Conservation (phyloP, 768 basidiomycete species). For the Hygrocybe punicea region DNA sequence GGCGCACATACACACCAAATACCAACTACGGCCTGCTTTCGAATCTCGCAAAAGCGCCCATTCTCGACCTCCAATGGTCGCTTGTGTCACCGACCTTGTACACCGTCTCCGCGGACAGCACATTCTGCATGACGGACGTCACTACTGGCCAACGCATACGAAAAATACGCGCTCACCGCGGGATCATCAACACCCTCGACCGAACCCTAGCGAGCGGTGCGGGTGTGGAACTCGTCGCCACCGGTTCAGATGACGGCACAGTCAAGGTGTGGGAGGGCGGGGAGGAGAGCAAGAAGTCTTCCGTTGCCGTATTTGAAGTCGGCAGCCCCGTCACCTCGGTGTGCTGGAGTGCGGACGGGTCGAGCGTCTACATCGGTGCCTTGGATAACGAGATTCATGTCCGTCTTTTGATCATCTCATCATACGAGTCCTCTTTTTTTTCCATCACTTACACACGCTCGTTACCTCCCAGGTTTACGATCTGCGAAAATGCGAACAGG, state of each 20-base stretch:
- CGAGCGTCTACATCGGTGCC: constrained; percentile 85
- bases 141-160: constrained; percentile 78
- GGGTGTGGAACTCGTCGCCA: constrained; percentile 80
- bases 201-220: constrained; percentile 80
- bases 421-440: constrained; percentile 5
- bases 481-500: constrained; percentile 76
- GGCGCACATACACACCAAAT: constrained; percentile 90
- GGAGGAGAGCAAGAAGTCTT: constrained; percentile 65
- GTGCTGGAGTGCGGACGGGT: constrained; percentile 88
- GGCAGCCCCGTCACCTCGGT: constrained; percentile 92
- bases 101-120: constrained; percentile 88
- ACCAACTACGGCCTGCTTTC: constrained; percentile 87
- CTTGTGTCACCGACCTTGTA: constrained; percentile 69
- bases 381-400: constrained; percentile 97
- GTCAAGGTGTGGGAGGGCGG: constrained; percentile 91
- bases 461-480: constrained; percentile 67
- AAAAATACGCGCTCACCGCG: constrained; percentile 84
- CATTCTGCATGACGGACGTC: constrained; percentile 70
- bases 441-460: not conserved
- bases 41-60: constrained; percentile 82
- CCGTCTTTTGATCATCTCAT: constrained; percentile 29
- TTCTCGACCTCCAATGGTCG: constrained; percentile 91
- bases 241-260: constrained; percentile 88
- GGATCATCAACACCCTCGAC: constrained; percentile 87
- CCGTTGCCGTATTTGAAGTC: constrained; percentile 76